Percentiles rank a stretch among this genome's conserved stretches.
Evolutionary conservation across 352 stramenopile species (phyloP).

Genomic region (Pythium myriotylum): DNA sequence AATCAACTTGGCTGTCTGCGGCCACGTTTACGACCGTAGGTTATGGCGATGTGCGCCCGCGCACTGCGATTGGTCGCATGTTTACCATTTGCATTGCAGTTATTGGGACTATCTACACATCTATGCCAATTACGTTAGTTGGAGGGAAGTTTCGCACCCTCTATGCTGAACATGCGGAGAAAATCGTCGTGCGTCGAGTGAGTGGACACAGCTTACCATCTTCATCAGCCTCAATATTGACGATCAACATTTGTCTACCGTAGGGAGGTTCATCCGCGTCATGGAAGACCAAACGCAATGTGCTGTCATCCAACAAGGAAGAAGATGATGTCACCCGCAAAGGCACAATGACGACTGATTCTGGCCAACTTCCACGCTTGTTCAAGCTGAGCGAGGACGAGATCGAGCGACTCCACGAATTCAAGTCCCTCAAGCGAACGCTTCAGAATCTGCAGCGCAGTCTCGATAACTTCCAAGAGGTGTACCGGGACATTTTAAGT

Average conservation of each 20-base stretch:
- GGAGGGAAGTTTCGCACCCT: slow-evolving; percentile 71
- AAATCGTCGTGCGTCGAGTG: slow-evolving; percentile 60
- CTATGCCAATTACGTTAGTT: slow-evolving; percentile 77
- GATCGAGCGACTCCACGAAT: slow-evolving; percentile 44
- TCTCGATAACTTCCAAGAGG: slow-evolving; percentile 43
- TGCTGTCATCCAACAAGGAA: slow-evolving; percentile 3
- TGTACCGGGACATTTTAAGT: slow-evolving; percentile 35
- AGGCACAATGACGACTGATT: background rate
- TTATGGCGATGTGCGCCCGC: slow-evolving; percentile 68
- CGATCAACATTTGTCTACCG: background rate
- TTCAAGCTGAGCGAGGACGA: slow-evolving; percentile 55
- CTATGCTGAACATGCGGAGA: slow-evolving; percentile 72
- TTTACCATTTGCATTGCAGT: slow-evolving; percentile 72
- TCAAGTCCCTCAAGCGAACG: slow-evolving; percentile 50
- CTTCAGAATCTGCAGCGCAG: slow-evolving; percentile 55
- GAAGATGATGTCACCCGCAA: slow-evolving; percentile 1
- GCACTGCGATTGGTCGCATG: slow-evolving; percentile 64
- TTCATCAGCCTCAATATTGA: background rate
- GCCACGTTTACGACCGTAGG: slow-evolving; percentile 73
- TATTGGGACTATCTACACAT: slow-evolving; percentile 65
- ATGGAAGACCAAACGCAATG: slow-evolving; percentile 48
- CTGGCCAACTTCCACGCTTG: slow-evolving; percentile 5
- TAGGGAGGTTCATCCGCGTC: slow-evolving; percentile 60
- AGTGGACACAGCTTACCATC: background rate
- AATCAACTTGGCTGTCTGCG: slow-evolving; percentile 72